Evolutionary conservation across 352 stramenopile genomes (phyloP), one percentile per base, ranked within the genome.

Genomic region (Phytophthora brassicae): DNA sequence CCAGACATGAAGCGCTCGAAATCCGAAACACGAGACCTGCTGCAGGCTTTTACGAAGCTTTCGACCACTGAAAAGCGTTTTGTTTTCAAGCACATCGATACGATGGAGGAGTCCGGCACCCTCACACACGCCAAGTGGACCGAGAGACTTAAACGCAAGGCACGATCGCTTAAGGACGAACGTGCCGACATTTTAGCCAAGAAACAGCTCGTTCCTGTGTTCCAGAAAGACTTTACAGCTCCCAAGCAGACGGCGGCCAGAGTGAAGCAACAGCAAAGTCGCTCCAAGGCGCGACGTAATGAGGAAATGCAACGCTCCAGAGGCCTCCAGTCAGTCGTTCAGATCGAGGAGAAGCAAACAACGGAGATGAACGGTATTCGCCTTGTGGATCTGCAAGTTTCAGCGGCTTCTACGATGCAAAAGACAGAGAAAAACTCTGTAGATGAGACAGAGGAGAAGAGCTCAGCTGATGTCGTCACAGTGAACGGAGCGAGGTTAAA

Each of bases 41-140:
- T 92, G 2, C 65, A 73, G 19, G 77, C 80, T 16, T 89, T 89
- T 60, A 78, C 72, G 4, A 79, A 83, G 51, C 70, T 92, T 13
- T 89, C 77, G 20, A 90, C 80, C 28, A 77, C 59, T 42, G 84
- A 90, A 26, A 81, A 85, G 43, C 66, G 74, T 22, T 91, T 93
- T 53, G 76, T 94, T 19, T 92, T 94, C 46, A 92, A 79, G 52
- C 86, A 85, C 56, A 92, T 94, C 20, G 84, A 94, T 55, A 94
- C 86, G 11, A 77, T 94, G 74, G 73, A 93, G 43, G 60, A 84
- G 31, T 57, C 80, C 16, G 46, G 50, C 16, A 60, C 67, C n/a
- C 52, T 61, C 0, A 66, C 60, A 36, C 66, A 76, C 17, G 57
- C 59, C 26, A 93, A 88, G 44, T 90, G 77, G 84, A 81, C 75